Conservation (phyloP, 225 moss, liverwort and hornwort species). For the Straminergon stramineum region DNA sequence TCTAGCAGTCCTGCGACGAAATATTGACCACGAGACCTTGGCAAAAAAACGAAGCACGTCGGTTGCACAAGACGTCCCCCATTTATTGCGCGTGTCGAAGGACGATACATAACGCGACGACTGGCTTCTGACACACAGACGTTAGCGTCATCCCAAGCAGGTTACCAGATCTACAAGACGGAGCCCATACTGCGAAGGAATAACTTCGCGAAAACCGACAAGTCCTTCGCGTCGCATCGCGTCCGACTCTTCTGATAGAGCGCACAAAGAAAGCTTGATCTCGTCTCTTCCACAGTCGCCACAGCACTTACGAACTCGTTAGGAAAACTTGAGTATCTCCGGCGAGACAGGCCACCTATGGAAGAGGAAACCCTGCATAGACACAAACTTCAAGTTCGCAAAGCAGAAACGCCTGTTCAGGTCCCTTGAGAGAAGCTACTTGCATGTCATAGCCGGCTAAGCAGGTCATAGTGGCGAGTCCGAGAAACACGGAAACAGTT, state of each 20-base stretch:
- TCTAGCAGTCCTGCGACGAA: not conserved
- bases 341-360: not conserved
- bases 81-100: not conserved
- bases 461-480: not conserved
- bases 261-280: not conserved
- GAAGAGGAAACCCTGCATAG: not conserved
- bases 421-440: not conserved
- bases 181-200: not conserved
- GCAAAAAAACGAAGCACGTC: not conserved
- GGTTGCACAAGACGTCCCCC: not conserved
- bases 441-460: not conserved
- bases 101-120: not conserved
- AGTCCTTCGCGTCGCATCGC: not conserved
- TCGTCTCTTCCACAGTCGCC: not conserved
- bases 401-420: not conserved
- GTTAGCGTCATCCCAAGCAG: not conserved
- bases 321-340: not conserved
- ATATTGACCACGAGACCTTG: not conserved
- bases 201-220: not conserved
- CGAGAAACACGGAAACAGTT: not conserved
- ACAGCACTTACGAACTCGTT: not conserved
- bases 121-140: not conserved
- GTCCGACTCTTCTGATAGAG: not conserved
- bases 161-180: not conserved
- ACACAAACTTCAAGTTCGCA: not conserved